phyloP scores from a whole-genome alignment of 306 rosid genomes.

The Prunus kanzakura region DNA sequence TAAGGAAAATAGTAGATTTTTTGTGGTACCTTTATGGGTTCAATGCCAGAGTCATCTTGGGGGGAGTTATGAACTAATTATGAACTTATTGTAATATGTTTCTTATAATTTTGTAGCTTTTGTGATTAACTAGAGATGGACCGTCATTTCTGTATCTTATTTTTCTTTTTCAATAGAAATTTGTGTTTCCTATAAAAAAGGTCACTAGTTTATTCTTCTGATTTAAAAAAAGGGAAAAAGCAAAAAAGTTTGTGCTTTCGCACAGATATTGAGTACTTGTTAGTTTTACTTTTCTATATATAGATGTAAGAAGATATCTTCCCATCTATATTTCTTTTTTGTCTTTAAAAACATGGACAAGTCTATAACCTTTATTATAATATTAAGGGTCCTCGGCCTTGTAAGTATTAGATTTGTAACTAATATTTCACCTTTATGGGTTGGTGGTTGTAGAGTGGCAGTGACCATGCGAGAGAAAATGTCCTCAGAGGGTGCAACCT shows the following conservation, averaged over 20 bases:
- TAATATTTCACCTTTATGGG: conserved; percentile 16
- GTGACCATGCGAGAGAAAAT: conserved; percentile 44
- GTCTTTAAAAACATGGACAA: background rate
- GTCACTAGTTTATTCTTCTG: no score
- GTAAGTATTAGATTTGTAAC: conserved; percentile 23
- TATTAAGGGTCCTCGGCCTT: background rate
- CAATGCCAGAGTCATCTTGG: no score
- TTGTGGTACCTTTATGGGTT: no score
- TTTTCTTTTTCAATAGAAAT: background rate
- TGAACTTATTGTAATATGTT: no score
- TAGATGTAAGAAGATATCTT: background rate
- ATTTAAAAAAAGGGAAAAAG: background rate
- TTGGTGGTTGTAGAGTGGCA: conserved; percentile 46
- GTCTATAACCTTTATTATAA: background rate
- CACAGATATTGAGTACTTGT: background rate
- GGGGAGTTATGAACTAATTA: no score
- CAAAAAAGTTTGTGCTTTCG: background rate
- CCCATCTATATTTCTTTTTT: background rate
- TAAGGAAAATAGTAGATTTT: no score
- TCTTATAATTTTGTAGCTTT: no score
- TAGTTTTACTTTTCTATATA: background rate
- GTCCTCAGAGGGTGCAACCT: conserved; percentile 29
- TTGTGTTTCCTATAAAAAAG: background rate
- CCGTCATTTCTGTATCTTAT: background rate
- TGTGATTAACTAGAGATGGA: no score